A percentile compares a stretch with the other conserved stretches of the same genome.
phyloP scores from a whole-genome alignment of 768 basidiomycete species.

The Clavaria fumosa region DNA sequence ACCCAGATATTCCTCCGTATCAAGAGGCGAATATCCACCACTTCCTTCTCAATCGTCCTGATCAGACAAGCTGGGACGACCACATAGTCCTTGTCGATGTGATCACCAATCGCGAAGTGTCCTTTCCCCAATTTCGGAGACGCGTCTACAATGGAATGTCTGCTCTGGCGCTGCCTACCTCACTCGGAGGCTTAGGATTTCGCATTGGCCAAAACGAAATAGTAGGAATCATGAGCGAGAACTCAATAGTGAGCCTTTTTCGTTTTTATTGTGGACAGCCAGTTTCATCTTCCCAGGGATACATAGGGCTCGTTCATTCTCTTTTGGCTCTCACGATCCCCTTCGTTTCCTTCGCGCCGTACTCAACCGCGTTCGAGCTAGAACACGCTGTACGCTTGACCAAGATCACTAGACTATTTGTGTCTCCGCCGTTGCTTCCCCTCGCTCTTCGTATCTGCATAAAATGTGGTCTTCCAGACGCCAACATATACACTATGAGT shows the following conservation, averaged over 20 bases:
- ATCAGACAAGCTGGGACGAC: constrained; percentile 40
- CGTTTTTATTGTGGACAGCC: too few relatives aligned
- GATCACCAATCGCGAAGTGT: constrained; percentile 29
- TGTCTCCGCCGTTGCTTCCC: constrained; percentile 29
- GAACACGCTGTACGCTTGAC: constrained; percentile 33
- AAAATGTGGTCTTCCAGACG: constrained; percentile 20
- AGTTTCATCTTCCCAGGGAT: constrained; percentile 29
- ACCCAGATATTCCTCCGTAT: constrained; percentile 32
- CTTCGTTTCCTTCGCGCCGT: constrained; percentile 36
- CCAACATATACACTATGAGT: constrained; percentile 33
- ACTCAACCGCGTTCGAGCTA: constrained; percentile 42
- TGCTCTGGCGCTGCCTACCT: constrained; percentile 30
- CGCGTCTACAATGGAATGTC: constrained; percentile 41
- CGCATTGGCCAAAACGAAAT: constrained; percentile 33
- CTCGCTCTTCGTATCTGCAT: constrained; percentile 25
- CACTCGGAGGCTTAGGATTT: constrained; percentile 43
- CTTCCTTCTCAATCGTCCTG: constrained; percentile 37
- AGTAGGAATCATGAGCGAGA: constrained; percentile 56
- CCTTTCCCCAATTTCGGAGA: constrained; percentile 33
- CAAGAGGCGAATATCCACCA: constrained; percentile 41
- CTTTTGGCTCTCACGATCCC: constrained; percentile 35
- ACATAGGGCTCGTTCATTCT: constrained; percentile 32
- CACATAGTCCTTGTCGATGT: constrained; percentile 42
- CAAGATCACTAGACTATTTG: constrained; percentile 37
- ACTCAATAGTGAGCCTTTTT: constrained; percentile 37